A percentile compares a stretch with the other conserved stretches of the same genome.
These are phyloP conservation scores for Pseudocercospora fuligena DNA, from an alignment of 2,329 filamentous ascomycete genomes.

Conservation along the genomic window DNA sequence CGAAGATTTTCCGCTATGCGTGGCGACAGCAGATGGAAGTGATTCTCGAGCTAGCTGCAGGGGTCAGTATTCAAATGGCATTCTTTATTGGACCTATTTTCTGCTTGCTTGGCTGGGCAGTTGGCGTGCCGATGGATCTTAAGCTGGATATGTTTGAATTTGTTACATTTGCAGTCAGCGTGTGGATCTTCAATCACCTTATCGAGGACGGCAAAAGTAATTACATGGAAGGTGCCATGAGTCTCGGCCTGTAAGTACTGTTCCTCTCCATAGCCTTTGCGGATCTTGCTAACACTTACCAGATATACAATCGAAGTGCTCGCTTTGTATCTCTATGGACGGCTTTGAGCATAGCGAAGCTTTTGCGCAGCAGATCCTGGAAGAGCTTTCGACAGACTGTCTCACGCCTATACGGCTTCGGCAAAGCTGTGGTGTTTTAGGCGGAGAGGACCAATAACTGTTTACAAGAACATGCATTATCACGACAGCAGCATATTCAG, in stretches of 20 bases:
- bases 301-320: slow-evolving; percentile 9
- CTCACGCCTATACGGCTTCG: neutral
- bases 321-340: neutral
- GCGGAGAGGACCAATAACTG: neutral
- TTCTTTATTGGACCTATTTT: slow-evolving; percentile 7
- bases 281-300: neutral
- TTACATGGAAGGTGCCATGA: slow-evolving; percentile 14
- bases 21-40: slow-evolving; percentile 13
- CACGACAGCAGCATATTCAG: neutral
- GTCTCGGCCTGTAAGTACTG: slow-evolving; percentile 8
- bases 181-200: slow-evolving; percentile 12
- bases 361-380: neutral
- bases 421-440: neutral
- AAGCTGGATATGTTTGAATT: slow-evolving; percentile 10
- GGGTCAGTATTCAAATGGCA: slow-evolving; percentile 9
- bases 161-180: slow-evolving; percentile 9
- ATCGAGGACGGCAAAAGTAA: slow-evolving; percentile 14
- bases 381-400: neutral
- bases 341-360: neutral
- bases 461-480: neutral
- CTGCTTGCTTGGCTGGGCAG: slow-evolving; percentile 7
- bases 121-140: slow-evolving; percentile 8
- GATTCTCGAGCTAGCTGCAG: slow-evolving; percentile 9
- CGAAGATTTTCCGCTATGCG: slow-evolving; percentile 7
- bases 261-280: neutral